Conservation (phyloP, 768 basidiomycete genomes). For the Suillus cothurnatus region DNA sequence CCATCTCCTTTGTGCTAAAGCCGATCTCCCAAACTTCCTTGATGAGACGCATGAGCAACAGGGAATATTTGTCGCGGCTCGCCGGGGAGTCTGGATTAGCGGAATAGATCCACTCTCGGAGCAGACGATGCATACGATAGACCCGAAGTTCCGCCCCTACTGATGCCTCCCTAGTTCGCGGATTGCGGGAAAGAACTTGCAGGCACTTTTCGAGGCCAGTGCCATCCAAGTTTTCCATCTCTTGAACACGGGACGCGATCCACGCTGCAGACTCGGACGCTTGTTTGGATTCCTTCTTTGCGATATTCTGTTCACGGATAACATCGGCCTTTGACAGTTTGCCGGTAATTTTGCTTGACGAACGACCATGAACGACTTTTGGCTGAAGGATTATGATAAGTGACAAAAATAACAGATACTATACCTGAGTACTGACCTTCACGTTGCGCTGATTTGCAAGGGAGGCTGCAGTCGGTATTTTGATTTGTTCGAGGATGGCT, state of each 20-base stretch:
- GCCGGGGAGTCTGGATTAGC: constrained; percentile 35
- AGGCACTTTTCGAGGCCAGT: constrained; percentile 36
- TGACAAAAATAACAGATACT: neutral
- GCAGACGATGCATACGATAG: constrained; percentile 53
- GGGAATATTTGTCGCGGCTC: constrained; percentile 47
- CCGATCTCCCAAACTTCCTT: constrained; percentile 44
- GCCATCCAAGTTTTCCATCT: constrained; percentile 35
- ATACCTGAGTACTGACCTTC: constrained; percentile 16
- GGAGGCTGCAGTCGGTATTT: constrained; percentile 48
- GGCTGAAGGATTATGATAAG: constrained; percentile 6
- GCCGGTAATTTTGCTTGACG: constrained; percentile 30
- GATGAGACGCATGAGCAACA: constrained; percentile 50
- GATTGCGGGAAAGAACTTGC: constrained; percentile 46
- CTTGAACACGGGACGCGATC: constrained; percentile 53
- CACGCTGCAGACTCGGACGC: constrained; percentile 45
- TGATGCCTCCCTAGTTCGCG: constrained; percentile 41
- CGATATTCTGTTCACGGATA: constrained; percentile 47
- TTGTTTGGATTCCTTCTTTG: constrained; percentile 45
- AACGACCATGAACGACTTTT: constrained; percentile 19
- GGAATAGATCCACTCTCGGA: constrained; percentile 55
- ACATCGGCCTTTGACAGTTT: constrained; percentile 39
- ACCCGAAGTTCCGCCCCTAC: constrained; percentile 54
- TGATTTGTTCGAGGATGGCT: constrained; percentile 48
- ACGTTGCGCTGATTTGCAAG: constrained; percentile 8
- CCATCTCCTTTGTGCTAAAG: constrained; percentile 30